Conservation (phyloP, 148 eudicot genomes). For the Camellia lanceoleosa region DNA sequence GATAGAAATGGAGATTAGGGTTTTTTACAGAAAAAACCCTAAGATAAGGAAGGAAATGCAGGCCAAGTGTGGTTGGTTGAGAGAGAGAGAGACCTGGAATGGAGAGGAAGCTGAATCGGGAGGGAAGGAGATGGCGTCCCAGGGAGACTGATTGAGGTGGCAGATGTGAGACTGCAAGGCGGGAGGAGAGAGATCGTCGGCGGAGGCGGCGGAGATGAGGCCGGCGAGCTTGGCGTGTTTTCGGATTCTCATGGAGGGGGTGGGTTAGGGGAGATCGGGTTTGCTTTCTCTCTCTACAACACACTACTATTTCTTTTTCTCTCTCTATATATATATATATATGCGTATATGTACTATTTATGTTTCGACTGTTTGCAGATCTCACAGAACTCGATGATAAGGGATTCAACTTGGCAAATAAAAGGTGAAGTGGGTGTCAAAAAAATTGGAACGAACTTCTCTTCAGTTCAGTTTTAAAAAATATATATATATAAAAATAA, state of each 20-base stretch:
- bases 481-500: no score
- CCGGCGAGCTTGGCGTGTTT: conserved; percentile 11
- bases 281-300: background rate
- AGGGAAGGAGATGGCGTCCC: conserved; percentile 35
- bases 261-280: background rate
- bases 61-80: conserved; percentile 1
- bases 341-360: no score
- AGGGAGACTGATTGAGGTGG: conserved; percentile 41
- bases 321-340: background rate
- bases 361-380: conserved; percentile 9
- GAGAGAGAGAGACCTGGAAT: conserved; percentile 11
- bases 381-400: conserved; percentile 12
- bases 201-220: background rate
- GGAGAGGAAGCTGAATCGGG: conserved; percentile 19
- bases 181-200: background rate
- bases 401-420: background rate
- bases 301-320: background rate
- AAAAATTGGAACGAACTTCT: no score
- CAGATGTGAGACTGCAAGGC: background rate
- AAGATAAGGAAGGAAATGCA: conserved; percentile 7
- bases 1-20: conserved; percentile 21
- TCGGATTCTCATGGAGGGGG: conserved; percentile 7
- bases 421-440: no score
- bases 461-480: no score
- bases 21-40: background rate